Evolutionary conservation across 2,329 filamentous ascomycete species (phyloP).

Genomic region (Clarireedia sp.): DNA sequence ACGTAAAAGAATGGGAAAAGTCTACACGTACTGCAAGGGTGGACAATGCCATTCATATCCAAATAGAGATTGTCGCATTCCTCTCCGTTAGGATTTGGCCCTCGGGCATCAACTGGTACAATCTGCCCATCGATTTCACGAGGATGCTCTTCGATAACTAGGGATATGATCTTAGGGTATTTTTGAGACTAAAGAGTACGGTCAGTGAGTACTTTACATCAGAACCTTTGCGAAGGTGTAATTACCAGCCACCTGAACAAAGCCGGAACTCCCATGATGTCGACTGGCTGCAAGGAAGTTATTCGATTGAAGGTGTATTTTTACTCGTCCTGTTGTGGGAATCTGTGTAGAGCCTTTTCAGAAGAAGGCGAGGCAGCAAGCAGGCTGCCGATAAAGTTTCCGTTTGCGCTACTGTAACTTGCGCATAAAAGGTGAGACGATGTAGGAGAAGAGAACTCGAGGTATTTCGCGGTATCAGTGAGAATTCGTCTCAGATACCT

Average conservation of each 20-base stretch:
- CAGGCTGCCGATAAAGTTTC: neutral
- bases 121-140: constrained; percentile 73
- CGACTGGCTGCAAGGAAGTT: neutral
- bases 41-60: constrained; percentile 99
- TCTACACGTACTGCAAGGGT: constrained; percentile 62
- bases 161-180: constrained; percentile 93
- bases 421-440: neutral
- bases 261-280: constrained; percentile 29
- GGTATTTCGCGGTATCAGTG: no score
- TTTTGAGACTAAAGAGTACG: constrained; percentile 59
- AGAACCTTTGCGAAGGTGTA: neutral
- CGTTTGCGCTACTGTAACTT: neutral
- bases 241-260: constrained; percentile 74
- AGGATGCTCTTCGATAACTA: constrained; percentile 80
- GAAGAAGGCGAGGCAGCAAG: neutral
- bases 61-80: constrained; percentile 97
- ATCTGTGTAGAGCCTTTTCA: neutral
- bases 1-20: neutral
- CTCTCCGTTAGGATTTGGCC: constrained; percentile 90
- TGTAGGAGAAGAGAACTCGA: neutral
- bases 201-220: neutral
- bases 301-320: neutral
- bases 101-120: constrained; percentile 77
- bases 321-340: neutral
- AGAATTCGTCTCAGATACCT: no score